These are phyloP conservation scores for Diaporthe aspalathi DNA, from an alignment of 2,329 filamentous ascomycete genomes.

Conservation along the genomic window DNA sequence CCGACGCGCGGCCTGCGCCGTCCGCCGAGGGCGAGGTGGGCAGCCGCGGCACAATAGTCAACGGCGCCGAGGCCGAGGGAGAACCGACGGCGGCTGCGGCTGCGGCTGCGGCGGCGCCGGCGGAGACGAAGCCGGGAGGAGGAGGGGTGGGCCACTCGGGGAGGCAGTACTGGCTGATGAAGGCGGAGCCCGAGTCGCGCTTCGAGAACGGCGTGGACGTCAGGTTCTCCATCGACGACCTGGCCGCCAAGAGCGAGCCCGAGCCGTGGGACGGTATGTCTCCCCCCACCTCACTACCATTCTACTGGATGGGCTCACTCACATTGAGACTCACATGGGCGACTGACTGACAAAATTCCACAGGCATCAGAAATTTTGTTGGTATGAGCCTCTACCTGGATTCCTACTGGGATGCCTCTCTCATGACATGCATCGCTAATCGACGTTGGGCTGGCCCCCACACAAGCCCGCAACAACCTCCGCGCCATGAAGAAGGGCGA, in stretches of 20 bases:
- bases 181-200: slow-evolving; percentile 88
- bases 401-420: no score
- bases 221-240: slow-evolving; percentile 93
- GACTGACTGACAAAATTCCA: slow-evolving; percentile 22
- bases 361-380: slow-evolving; percentile 52
- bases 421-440: background rate
- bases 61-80: background rate
- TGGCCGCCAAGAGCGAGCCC: slow-evolving; percentile 76
- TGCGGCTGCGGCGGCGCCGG: background rate
- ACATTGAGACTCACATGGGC: slow-evolving; percentile 44
- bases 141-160: background rate
- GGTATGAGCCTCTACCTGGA: slow-evolving; percentile 34
- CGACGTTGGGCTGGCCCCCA: slow-evolving; percentile 32
- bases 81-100: background rate
- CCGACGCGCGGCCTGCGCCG: background rate
- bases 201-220: slow-evolving; percentile 90
- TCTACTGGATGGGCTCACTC: no score
- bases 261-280: slow-evolving; percentile 90
- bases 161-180: slow-evolving; percentile 79
- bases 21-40: background rate
- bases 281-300: no score
- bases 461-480: slow-evolving; percentile 93
- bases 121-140: background rate
- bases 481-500: slow-evolving; percentile 92
- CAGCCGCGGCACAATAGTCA: no score